Conservation (phyloP, 164 flowering plant genomes). For the Aristolochia fimbriata region DNA sequence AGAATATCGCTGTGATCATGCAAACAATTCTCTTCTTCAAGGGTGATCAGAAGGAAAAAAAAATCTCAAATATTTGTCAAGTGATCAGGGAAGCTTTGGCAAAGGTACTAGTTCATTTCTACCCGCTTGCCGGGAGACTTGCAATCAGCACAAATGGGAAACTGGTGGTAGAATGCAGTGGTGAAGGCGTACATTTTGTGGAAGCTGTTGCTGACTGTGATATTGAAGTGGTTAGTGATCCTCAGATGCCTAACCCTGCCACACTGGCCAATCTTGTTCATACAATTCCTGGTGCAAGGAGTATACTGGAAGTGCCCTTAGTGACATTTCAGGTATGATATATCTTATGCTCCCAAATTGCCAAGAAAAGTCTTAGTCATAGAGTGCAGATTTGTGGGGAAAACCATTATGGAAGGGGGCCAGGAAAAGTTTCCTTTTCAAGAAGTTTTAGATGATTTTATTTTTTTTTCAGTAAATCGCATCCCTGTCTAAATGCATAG, state of each 20-base stretch:
- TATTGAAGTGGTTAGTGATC: conserved; percentile 54
- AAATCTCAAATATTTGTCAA: conserved; percentile 32
- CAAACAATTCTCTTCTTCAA: conserved; percentile 50
- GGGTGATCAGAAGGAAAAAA: conserved; percentile 33
- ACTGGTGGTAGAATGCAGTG: conserved; percentile 68
- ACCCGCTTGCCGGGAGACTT: conserved; percentile 68
- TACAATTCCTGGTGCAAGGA: conserved; percentile 60
- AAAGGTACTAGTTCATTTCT: conserved; percentile 64
- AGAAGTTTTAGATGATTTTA: too few species aligned
- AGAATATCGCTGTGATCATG: conserved; percentile 54
- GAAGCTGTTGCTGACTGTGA: conserved; percentile 65
- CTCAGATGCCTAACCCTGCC: conserved; percentile 59
- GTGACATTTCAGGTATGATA: conserved; percentile 57
- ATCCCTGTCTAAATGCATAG: too few species aligned
- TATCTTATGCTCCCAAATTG: too few species aligned
- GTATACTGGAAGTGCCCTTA: conserved; percentile 67
- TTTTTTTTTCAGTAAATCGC: too few species aligned
- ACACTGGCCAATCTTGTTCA: conserved; percentile 74
- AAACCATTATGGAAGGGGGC: too few species aligned
- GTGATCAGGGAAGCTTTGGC: conserved; percentile 59
- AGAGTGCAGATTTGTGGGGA: too few species aligned
- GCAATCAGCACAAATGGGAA: conserved; percentile 62
- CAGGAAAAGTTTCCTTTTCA: too few species aligned
- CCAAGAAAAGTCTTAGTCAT: too few species aligned
- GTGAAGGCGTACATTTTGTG: conserved; percentile 74